Conservation (phyloP, 1,139 yeast genomes). For the Suhomyces terraborum region DNA sequence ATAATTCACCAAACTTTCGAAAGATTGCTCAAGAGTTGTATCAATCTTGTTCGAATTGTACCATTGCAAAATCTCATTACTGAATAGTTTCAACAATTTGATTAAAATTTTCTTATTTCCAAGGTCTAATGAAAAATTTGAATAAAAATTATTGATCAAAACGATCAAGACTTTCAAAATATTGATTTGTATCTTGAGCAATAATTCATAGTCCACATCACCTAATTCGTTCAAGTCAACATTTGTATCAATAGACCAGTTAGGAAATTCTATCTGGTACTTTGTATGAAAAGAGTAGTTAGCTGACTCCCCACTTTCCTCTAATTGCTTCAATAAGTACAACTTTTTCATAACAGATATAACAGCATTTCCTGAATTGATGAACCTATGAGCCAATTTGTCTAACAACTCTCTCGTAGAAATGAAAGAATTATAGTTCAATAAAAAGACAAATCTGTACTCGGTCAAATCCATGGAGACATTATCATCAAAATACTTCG, state of each 20-base stretch:
- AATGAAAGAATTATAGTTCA: slow-evolving; percentile 46
- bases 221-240: slow-evolving; percentile 44
- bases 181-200: slow-evolving; percentile 75
- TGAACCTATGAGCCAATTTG: slow-evolving; percentile 45
- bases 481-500: slow-evolving; percentile 39
- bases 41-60: slow-evolving; percentile 53
- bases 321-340: slow-evolving; percentile 9
- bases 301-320: slow-evolving; percentile 5
- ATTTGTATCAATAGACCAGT: slow-evolving; percentile 51
- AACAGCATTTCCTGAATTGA: slow-evolving; percentile 51
- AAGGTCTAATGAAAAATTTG: slow-evolving; percentile 73
- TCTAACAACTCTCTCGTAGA: slow-evolving; percentile 46
- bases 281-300: slow-evolving; percentile 6
- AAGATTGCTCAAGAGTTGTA: slow-evolving; percentile 41
- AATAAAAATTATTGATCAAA: slow-evolving; percentile 71
- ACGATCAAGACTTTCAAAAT: slow-evolving; percentile 75
- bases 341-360: slow-evolving; percentile 45
- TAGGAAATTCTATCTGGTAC: slow-evolving; percentile 41
- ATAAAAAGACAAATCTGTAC: slow-evolving; percentile 46
- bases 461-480: slow-evolving; percentile 47
- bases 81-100: slow-evolving; percentile 67
- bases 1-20: slow-evolving; percentile 54
- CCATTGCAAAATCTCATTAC: slow-evolving; percentile 76
- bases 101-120: slow-evolving; percentile 62
- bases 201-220: slow-evolving; percentile 56